Evolutionary conservation across 352 stramenopile species (phyloP), one percentile per base, ranked within the genome.

Genomic region (Thalassiosira hispida): DNA sequence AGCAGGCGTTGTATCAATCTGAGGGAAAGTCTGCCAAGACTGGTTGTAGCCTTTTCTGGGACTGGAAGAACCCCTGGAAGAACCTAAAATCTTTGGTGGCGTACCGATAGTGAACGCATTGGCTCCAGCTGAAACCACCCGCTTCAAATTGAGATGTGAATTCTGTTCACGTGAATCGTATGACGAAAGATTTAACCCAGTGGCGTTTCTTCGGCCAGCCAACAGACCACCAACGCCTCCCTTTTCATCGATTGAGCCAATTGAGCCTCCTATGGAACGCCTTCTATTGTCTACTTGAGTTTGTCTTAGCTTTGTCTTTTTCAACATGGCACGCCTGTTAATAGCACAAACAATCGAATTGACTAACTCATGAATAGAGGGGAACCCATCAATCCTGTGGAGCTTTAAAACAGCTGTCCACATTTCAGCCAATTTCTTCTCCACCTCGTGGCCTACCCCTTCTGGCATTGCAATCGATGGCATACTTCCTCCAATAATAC

Each of bases 311-410:
- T 71, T 85, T 11, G 44, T 82, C 42, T 79, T 74, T 2, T 79
- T 60, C 27, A 35, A 64, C 64, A 80, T 70, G 9, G 69, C 77
- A n/a, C 76, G 68, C 73, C 94, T 88, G 67, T 93, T 82, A 18
- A 95, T 83, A 38, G 85, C 59, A 18, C 71, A 75, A 0, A 95
- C 78, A 47, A 95, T 90, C 7, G 79, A 75, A n/a, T 83, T 74
- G 81, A 94, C 57, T 66, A 91, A 71, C 74, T 88, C 20, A 76
- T 88, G 31, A 88, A 96, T 77, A 29, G 87, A 76, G 11, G 94
- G 93, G 68, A 97, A 96, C 5, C 95, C 90, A 67, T 98, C 96
- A 35, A 85, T 86, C 2, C 95, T 92, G 73, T 97, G 94, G 42
- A 97, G 88, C 35, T 90, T 86, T 57, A 95, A 92, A 20, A 98